These are phyloP conservation scores for Plantago elongata DNA, from an alignment of 257 asterid species.

Conservation along the genomic window DNA sequence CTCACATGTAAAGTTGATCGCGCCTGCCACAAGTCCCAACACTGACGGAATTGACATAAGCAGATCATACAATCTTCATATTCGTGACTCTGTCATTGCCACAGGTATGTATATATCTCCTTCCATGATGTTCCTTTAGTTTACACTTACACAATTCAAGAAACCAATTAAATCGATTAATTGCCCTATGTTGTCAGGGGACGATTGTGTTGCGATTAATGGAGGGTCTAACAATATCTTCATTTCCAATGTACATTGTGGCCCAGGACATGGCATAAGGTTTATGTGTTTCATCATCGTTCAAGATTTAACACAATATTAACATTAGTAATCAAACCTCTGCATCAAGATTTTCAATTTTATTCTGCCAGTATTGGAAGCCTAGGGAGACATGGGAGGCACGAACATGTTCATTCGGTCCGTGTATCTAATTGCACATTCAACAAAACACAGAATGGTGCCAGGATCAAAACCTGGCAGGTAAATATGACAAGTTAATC, in stretches of 20 bases:
- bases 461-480: constrained; percentile 64
- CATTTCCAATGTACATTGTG: constrained; percentile 39
- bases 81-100: constrained; percentile 26
- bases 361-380: constrained; percentile 43
- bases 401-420: constrained; percentile 36
- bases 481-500: constrained; percentile 20
- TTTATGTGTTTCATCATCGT: constrained; percentile 1
- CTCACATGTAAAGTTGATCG: constrained; percentile 28
- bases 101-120: constrained; percentile 25
- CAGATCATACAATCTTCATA: constrained; percentile 24
- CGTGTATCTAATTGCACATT: constrained; percentile 35
- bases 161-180: background rate
- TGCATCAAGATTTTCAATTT: background rate
- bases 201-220: constrained; percentile 50
- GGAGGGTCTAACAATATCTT: constrained; percentile 34
- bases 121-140: background rate
- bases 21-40: constrained; percentile 45
- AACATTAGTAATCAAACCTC: background rate
- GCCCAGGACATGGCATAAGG: constrained; percentile 69
- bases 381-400: constrained; percentile 32
- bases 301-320: background rate
- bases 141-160: background rate
- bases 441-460: constrained; percentile 36
- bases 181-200: constrained; percentile 30
- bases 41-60: constrained; percentile 55